These are phyloP conservation scores for Nicotiana tomentosiformis DNA, from an alignment of 257 asterid species.

Conservation along the genomic window DNA sequence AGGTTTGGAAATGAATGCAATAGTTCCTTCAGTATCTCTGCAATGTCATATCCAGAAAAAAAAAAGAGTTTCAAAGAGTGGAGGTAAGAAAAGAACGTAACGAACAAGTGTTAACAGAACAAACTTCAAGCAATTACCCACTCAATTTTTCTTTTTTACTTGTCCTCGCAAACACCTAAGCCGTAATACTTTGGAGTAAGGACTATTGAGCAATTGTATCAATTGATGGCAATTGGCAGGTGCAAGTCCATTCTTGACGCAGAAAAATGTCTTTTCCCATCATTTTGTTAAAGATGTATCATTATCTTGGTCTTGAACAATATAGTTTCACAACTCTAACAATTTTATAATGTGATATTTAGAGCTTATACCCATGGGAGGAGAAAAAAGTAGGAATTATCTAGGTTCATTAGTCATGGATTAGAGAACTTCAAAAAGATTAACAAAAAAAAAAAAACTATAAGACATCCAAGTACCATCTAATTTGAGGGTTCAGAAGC, in stretches of 20 bases:
- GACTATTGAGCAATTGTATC: background rate
- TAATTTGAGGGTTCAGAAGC: background rate
- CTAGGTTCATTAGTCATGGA: background rate
- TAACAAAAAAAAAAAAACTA: too few species aligned
- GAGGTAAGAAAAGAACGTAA: background rate
- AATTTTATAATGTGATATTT: background rate
- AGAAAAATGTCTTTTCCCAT: background rate
- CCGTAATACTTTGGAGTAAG: background rate
- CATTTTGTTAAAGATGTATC: background rate
- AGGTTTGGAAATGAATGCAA: slow-evolving; percentile 60
- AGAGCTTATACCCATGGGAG: too few species aligned
- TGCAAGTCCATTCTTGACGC: background rate
- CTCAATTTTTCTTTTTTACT: background rate
- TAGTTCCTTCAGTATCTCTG: slow-evolving; percentile 84
- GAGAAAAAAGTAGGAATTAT: background rate
- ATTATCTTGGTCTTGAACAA: background rate
- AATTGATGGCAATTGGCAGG: background rate
- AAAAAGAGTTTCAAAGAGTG: background rate
- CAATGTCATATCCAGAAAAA: slow-evolving; percentile 14
- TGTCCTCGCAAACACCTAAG: background rate
- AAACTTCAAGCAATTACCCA: background rate
- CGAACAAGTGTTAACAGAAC: background rate
- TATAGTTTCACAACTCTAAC: background rate
- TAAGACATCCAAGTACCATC: background rate
- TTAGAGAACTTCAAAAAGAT: background rate